phyloP scores from a whole-genome alignment of 2,329 filamentous ascomycete species.

The Ascochyta fabae region DNA sequence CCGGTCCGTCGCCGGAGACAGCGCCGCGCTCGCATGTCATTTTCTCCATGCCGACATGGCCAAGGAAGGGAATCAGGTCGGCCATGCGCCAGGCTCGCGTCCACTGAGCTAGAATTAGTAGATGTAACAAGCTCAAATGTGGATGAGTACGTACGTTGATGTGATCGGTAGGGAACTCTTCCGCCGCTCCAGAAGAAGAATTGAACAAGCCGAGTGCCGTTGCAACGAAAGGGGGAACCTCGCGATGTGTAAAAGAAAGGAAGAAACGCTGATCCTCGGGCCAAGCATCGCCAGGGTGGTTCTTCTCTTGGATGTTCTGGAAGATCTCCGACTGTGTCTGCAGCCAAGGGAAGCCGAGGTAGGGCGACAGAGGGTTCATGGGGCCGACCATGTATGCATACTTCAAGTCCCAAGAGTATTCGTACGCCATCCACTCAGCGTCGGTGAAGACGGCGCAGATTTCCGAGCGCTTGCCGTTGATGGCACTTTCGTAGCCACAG shows the following conservation, averaged over 20 bases:
- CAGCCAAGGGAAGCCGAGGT: constrained; percentile 70
- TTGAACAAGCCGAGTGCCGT: constrained; percentile 74
- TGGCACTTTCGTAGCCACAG: constrained; percentile 69
- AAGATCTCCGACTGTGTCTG: constrained; percentile 60
- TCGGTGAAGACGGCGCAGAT: constrained; percentile 64
- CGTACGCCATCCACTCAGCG: constrained; percentile 68
- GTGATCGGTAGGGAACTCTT: constrained; percentile 64
- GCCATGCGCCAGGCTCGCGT: constrained; percentile 69
- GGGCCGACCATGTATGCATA: constrained; percentile 72
- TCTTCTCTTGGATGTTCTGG: constrained; percentile 32
- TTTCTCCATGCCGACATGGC: constrained; percentile 70
- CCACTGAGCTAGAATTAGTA: constrained; percentile 40
- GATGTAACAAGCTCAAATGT: background rate
- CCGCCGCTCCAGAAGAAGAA: constrained; percentile 68
- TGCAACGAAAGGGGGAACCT: constrained; percentile 69
- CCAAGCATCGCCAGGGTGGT: constrained; percentile 52
- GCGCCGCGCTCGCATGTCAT: constrained; percentile 63
- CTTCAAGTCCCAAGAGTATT: constrained; percentile 67
- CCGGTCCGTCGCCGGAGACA: constrained; percentile 52
- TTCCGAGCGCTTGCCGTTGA: constrained; percentile 64
- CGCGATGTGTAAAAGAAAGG: constrained; percentile 71
- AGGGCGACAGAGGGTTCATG: constrained; percentile 62
- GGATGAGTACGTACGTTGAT: constrained; percentile 50
- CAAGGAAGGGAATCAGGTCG: constrained; percentile 68
- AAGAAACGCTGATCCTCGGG: constrained; percentile 63